Evolutionary conservation across 129 eudicot genomes (phyloP).

Genomic region (Saussurea involucrata): DNA sequence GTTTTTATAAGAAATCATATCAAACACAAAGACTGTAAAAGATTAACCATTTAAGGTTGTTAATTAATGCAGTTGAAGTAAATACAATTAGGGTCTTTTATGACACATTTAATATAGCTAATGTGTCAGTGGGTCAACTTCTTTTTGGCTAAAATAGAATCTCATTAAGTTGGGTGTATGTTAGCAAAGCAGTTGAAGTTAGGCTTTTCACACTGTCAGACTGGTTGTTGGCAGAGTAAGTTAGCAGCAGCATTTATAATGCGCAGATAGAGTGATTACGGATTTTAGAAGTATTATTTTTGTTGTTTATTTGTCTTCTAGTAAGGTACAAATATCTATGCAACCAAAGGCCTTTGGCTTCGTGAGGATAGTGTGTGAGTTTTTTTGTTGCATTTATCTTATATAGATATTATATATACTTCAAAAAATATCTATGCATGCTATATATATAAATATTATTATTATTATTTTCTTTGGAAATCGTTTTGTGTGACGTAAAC

Average conservation of each 20-base stretch:
- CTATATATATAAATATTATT: neutral
- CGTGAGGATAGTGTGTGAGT: too few relatives aligned
- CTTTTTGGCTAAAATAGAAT: conserved; percentile 3
- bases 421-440: neutral
- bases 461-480: neutral
- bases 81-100: neutral
- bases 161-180: neutral
- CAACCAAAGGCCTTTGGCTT: too few relatives aligned
- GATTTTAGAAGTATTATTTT: neutral
- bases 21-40: neutral
- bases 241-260: conserved; percentile 16
- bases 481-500: neutral
- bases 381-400: too few relatives aligned
- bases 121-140: conserved; percentile 5
- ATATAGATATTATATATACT: too few relatives aligned
- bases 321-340: conserved; percentile 3
- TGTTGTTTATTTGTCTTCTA: conserved; percentile 16
- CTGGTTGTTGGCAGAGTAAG: conserved; percentile 20
- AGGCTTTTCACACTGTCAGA: conserved; percentile 17
- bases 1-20: neutral
- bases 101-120: neutral
- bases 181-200: conserved; percentile 27
- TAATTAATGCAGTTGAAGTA: neutral
- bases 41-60: neutral
- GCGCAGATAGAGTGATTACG: conserved; percentile 6